Evolutionary conservation across 768 basidiomycete genomes (phyloP).

Genomic region (Boletus rubroflammeus): DNA sequence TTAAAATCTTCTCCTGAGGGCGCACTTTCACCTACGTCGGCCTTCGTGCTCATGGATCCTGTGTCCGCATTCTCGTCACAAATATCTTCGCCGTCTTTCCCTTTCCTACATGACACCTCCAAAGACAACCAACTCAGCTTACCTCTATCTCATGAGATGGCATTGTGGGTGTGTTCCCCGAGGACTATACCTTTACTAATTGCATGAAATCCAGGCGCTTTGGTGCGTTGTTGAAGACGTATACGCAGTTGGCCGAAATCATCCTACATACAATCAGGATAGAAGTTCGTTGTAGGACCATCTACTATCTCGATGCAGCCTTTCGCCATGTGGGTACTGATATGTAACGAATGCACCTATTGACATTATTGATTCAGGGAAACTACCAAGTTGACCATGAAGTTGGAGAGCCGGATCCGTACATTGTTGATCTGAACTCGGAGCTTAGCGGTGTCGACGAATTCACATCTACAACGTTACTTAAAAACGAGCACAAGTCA

Average conservation of each 20-base stretch:
- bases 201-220: constrained; percentile 62
- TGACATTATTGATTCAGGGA: constrained; percentile 48
- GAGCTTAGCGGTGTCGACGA: constrained; percentile 79
- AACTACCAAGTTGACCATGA: constrained; percentile 81
- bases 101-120: constrained; percentile 36
- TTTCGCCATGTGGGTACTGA: constrained; percentile 60
- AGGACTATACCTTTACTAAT: not conserved
- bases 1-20: constrained; percentile 60
- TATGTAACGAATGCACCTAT: constrained; percentile 1
- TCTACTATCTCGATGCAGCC: constrained; percentile 77
- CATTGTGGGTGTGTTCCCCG: constrained; percentile 55
- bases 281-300: constrained; percentile 81
- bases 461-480: constrained; percentile 56
- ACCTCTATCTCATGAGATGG: constrained; percentile 86
- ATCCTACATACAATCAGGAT: constrained; percentile 84
- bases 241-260: constrained; percentile 82
- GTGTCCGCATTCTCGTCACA: constrained; percentile 41
- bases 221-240: constrained; percentile 86
- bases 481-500: constrained; percentile 63
- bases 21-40: constrained; percentile 47
- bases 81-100: constrained; percentile 43
- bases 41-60: constrained; percentile 45
- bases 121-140: constrained; percentile 55
- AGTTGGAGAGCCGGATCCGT: constrained; percentile 86
- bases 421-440: constrained; percentile 79